These are phyloP conservation scores for Nothophytophthora sp. DNA, from an alignment of 352 stramenopile genomes.

Conservation along the genomic window DNA sequence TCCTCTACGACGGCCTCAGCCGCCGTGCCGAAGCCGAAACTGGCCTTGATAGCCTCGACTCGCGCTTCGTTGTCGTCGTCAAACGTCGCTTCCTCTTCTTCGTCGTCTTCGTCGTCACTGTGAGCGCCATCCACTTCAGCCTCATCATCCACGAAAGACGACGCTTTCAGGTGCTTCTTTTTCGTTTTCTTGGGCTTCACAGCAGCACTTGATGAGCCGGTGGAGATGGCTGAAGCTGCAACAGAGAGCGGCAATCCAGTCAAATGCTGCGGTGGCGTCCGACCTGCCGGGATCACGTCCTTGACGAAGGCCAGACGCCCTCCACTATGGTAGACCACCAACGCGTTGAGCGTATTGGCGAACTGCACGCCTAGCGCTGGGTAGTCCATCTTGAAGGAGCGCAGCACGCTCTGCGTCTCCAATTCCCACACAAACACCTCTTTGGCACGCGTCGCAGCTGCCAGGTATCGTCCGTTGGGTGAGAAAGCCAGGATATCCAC, in stretches of 20 bases:
- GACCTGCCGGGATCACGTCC: constrained; percentile 55
- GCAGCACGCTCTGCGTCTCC: constrained; percentile 47
- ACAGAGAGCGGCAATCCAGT: constrained; percentile 7
- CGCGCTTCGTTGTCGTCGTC: constrained; percentile 67
- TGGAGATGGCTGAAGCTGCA: constrained; percentile 2
- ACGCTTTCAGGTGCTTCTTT: constrained; percentile 31
- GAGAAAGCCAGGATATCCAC: constrained; percentile 79
- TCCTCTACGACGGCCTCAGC: constrained; percentile 23
- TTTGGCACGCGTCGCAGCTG: constrained; percentile 63
- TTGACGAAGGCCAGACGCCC: constrained; percentile 70
- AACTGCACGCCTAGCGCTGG: constrained; percentile 59
- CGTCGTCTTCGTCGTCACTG: constrained; percentile 25
- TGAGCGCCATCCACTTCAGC: constrained; percentile 34
- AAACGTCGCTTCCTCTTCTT: constrained; percentile 43
- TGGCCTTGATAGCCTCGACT: constrained; percentile 83
- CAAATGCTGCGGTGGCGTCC: constrained; percentile 55
- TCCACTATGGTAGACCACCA: constrained; percentile 61
- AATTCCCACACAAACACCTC: constrained; percentile 78
- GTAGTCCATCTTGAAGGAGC: constrained; percentile 65
- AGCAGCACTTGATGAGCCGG: too few relatives aligned
- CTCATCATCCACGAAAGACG: constrained; percentile 54
- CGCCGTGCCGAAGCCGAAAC: constrained; percentile 72
- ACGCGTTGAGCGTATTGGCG: constrained; percentile 46
- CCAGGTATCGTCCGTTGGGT: constrained; percentile 77
- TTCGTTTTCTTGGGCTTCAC: constrained; percentile 10